These are phyloP conservation scores for Blastomyces parvus DNA, from an alignment of 2,329 filamentous ascomycete genomes.

Conservation along the genomic window DNA sequence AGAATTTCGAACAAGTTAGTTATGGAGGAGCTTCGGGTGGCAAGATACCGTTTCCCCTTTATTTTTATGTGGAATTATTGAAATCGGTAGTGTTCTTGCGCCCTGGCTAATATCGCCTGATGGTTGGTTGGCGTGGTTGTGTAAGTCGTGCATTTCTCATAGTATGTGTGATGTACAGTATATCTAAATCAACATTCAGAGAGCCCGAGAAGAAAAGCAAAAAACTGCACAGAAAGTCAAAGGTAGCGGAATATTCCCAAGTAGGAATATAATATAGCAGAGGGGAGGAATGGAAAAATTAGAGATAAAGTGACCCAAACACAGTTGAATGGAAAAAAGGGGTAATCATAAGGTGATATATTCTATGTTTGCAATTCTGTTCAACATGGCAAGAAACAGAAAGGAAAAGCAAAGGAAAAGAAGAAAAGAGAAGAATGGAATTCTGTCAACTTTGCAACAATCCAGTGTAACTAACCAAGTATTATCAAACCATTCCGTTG, in stretches of 20 bases:
- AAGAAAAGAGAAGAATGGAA: background rate
- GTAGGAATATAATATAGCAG: background rate
- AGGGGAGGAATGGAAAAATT: background rate
- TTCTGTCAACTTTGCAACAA: background rate
- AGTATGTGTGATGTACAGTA: background rate
- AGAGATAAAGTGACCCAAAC: background rate
- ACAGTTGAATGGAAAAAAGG: background rate
- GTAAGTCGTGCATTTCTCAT: background rate
- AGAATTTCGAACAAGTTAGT: background rate
- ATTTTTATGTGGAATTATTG: background rate
- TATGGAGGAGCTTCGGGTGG: background rate
- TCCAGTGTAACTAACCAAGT: constrained; percentile 8
- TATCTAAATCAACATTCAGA: background rate
- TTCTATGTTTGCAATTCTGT: background rate
- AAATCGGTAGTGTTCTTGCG: background rate
- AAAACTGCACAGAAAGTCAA: background rate
- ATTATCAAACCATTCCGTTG: background rate
- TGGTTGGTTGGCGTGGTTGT: background rate
- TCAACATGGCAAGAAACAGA: background rate
- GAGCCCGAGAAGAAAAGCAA: background rate
- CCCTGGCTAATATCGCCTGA: background rate
- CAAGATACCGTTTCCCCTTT: too few relatives aligned
- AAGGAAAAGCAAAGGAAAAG: background rate
- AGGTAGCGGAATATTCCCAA: background rate
- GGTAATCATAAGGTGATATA: background rate